Evolutionary conservation across 2,329 filamentous ascomycete genomes (phyloP).

Genomic region (Lasiodiplodia citricola): DNA sequence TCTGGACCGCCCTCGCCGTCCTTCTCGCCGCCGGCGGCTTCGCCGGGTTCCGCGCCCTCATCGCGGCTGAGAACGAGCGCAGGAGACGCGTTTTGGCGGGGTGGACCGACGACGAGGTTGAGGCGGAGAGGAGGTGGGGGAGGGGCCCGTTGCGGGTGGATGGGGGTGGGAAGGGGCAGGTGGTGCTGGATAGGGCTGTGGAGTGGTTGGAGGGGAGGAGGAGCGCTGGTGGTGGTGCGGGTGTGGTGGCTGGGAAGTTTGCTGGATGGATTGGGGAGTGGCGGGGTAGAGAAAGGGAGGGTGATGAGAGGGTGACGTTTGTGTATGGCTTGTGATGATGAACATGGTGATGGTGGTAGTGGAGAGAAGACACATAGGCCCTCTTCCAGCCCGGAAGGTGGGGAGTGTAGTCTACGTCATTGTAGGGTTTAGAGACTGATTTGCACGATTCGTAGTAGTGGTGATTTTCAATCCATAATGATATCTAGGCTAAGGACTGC

Average conservation of each 20-base stretch:
- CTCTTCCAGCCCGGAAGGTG: too few species aligned
- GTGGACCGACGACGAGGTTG: slow-evolving; percentile 45
- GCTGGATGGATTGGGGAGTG: slow-evolving; percentile 38
- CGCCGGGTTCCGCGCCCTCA: slow-evolving; percentile 43
- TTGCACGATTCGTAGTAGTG: too few species aligned
- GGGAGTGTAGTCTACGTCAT: too few species aligned
- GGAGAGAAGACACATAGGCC: too few species aligned
- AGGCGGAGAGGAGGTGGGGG: slow-evolving; percentile 42
- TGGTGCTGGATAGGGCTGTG: slow-evolving; percentile 30
- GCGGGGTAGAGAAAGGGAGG: slow-evolving; percentile 42
- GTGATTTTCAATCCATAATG: too few species aligned
- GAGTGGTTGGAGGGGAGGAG: slow-evolving; percentile 27
- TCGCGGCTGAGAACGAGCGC: slow-evolving; percentile 47
- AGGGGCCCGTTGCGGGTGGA: slow-evolving; percentile 32
- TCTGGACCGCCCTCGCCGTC: slow-evolving; percentile 49
- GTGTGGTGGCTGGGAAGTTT: slow-evolving; percentile 22
- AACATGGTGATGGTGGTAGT: neutral
- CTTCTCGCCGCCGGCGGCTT: slow-evolving; percentile 48
- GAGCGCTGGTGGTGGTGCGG: slow-evolving; percentile 32
- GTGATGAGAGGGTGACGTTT: slow-evolving; percentile 55
- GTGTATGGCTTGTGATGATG: slow-evolving; percentile 44
- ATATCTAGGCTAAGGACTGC: too few species aligned
- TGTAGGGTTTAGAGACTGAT: too few species aligned
- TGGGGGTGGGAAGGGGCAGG: slow-evolving; percentile 32
- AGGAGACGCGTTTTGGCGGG: slow-evolving; percentile 37